Conservation (phyloP, 2,329 filamentous ascomycete species). For the Neocatenulostroma microsporum region DNA sequence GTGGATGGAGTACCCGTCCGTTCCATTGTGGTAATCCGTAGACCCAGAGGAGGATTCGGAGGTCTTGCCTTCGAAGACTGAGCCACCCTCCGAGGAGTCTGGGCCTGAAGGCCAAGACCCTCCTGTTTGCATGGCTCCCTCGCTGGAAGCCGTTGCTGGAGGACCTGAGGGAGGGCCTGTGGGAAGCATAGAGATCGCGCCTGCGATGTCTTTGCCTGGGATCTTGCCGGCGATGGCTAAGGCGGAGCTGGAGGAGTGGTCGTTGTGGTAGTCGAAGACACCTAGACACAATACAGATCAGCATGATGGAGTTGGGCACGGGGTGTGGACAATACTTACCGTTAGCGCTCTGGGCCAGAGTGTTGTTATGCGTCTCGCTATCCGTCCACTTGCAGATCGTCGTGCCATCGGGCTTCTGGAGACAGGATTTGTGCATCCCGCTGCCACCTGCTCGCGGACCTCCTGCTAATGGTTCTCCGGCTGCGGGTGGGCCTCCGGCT, state of each 20-base stretch:
- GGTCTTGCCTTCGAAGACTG: conserved; percentile 3
- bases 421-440: too few species aligned
- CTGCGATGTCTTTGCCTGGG: conserved; percentile 1
- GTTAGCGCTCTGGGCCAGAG: not conserved
- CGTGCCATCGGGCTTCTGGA: conserved; percentile 5
- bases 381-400: conserved; percentile 3
- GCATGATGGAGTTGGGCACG: not conserved
- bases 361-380: conserved; percentile 1
- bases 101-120: too few species aligned
- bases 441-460: too few species aligned
- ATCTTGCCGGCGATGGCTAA: conserved; percentile 3
- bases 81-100: too few species aligned
- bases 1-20: conserved; percentile 4
- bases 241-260: not conserved
- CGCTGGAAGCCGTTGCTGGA: not conserved
- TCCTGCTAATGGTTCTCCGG: too few species aligned
- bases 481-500: too few species aligned
- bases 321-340: not conserved
- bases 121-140: not conserved
- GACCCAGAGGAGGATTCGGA: not conserved
- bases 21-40: conserved; percentile 1
- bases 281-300: not conserved
- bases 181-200: conserved; percentile 2
- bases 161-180: not conserved
- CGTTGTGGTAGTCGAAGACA: conserved; percentile 9